phyloP scores from a whole-genome alignment of 148 eudicot species.

The Limonium bicolor region DNA sequence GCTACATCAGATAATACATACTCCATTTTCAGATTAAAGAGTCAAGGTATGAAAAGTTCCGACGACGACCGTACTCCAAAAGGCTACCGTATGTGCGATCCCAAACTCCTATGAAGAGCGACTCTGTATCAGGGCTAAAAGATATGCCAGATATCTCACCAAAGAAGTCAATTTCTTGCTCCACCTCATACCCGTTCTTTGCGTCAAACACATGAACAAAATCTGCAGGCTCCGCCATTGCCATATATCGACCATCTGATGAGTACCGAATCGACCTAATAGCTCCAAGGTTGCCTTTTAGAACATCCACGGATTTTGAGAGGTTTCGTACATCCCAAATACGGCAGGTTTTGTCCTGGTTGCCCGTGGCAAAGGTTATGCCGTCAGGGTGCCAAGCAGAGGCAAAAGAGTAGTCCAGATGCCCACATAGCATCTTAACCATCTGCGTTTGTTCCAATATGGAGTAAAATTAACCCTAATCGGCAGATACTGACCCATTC shows the following conservation, averaged over 20 bases:
- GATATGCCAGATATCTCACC: constrained; percentile 84
- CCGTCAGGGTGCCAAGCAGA: constrained; percentile 89
- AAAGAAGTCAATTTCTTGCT: constrained; percentile 80
- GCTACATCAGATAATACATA: too few relatives aligned
- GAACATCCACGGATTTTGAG: constrained; percentile 34
- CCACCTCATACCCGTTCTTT: constrained; percentile 36
- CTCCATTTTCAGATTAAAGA: constrained; percentile 17
- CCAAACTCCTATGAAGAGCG: constrained; percentile 75
- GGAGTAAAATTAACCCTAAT: background rate
- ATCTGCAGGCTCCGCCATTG: constrained; percentile 87
- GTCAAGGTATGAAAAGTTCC: constrained; percentile 56
- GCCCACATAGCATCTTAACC: constrained; percentile 32
- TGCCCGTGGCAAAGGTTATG: constrained; percentile 65
- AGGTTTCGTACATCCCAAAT: constrained; percentile 65
- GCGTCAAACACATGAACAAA: constrained; percentile 71
- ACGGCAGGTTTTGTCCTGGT: constrained; percentile 80
- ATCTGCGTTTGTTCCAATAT: constrained; percentile 24
- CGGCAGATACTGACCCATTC: background rate
- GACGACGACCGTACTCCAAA: constrained; percentile 57
- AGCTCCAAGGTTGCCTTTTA: constrained; percentile 71
- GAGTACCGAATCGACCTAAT: constrained; percentile 70
- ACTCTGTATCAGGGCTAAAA: constrained; percentile 69
- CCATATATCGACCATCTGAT: constrained; percentile 78
- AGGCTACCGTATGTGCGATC: constrained; percentile 85
- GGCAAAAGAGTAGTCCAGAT: constrained; percentile 70